Base-by-base conservation (phyloP, 179 eudicot species). In the Heliamphora pulchella region DNA sequence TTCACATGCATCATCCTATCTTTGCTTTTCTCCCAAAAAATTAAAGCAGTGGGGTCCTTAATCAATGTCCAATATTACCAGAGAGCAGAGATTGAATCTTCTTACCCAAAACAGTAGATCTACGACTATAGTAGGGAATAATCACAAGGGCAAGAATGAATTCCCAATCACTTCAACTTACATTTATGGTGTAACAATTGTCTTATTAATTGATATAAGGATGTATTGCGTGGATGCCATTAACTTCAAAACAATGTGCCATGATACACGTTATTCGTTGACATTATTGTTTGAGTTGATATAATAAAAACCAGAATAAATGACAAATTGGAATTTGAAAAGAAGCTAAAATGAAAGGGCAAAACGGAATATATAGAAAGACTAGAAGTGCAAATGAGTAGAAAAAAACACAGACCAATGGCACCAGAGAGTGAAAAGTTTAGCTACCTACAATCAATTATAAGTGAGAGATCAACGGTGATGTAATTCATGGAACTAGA, bases 81-180 rank as follows among this genome's bases (percentile, higher is more conserved):
- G 9, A 47, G 74, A 70, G n/a, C n/a, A n/a, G n/a, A n/a, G n/a
- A n/a, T 18, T n/a, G 54, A 53, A 70, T 70, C 74, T 70, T 69
- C 15, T 10, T 18, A 70, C 0, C 13, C 55, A 17, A n/a, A 46
- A 70, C 53, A 70, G 31, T 46, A 46, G 74, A 70, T 46, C 18
- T 43, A 69, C 47, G 54, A 17, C 4, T 5, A 69, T 17, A 2
- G 55, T 46, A 70, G 54, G 74, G 47, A 70, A 54, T 44, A 43
- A 53, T 13, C 14, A 53, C 15, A 69, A 4, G 54, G 0, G 46
- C 46, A 46, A 17, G 11, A 48, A 20, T 41, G 18, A 70, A 5
- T 6, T 70, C 53, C 3, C 74, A 70, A 70, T 8, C 55, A 14
- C 31, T 70, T 70, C 31, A 70, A 17, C 55, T 47, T 54, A 46